Evolutionary conservation across 345 rosid genomes (phyloP), one percentile per base, ranked within the genome.

Genomic region (rapeseed (Brassica napus)): DNA sequence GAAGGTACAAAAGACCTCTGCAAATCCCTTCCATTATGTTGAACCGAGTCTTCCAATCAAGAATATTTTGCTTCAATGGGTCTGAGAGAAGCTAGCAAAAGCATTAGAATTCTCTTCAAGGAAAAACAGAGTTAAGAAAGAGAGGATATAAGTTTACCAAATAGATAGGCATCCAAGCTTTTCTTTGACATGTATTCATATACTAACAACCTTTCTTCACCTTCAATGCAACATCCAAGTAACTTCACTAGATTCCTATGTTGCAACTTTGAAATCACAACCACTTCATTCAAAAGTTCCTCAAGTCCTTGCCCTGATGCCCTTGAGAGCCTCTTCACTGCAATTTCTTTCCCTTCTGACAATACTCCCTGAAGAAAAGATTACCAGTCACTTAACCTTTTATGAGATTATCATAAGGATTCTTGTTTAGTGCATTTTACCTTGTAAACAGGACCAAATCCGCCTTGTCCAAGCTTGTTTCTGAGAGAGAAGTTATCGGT

Each of bases 211-310:
- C 81, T 85, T 34, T 92, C 94, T 47, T 85, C 91, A 44, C 82
- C 79, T 67, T 89, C 82, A 42, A 83, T 67, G 60, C 94, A 91
- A 65, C 89, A 89, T 1, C 97, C 91, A 1, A 86, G 70, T 35
- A 89, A 83, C 30, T 74, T 88, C 61, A 91, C 91, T 6, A 91
- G 85, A 59, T 90, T 90, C 23, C 87, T 69, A 68, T 91, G 94
- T 55, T 91, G 94, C 26, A 91, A 83, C 69, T 85, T 86, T 2
- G 91, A 81, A 26, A 91, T 88, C 58, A 89, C 80, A 10, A 81
- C 31, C 21, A 89, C 87, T 63, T 91, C 94, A 32, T 87, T 91
- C 77, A 78, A 81, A 54, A 91, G 86, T 69, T 89, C 91, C 58
- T 78, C 77, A 0, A 83, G 63, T 5, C 95, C 97, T 81, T 89